Conservation (phyloP, 441 rosid species). For the Melastoma candidum region DNA sequence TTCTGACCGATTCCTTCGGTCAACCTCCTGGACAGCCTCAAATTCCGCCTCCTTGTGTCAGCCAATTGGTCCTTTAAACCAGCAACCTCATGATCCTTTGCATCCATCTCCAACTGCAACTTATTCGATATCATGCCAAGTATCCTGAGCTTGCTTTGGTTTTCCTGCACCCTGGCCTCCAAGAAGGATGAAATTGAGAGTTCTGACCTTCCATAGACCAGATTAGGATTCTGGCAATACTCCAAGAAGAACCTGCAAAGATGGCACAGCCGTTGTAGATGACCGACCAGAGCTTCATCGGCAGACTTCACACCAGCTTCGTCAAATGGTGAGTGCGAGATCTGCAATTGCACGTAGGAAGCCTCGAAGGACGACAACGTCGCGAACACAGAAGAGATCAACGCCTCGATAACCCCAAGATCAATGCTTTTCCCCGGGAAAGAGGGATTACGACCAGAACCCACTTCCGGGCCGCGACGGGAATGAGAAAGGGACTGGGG, state of each 20-base stretch:
- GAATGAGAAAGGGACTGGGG: not conserved
- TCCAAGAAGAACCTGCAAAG: constrained; percentile 47
- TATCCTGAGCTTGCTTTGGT: too few relatives aligned
- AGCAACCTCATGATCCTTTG: too few relatives aligned
- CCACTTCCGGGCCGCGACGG: constrained; percentile 4
- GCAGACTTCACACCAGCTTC: constrained; percentile 50
- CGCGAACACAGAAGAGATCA: constrained; percentile 67
- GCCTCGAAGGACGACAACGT: constrained; percentile 68
- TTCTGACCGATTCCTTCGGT: constrained; percentile 19
- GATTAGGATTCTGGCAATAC: constrained; percentile 34
- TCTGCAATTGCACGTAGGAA: constrained; percentile 74
- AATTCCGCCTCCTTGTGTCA: too few relatives aligned
- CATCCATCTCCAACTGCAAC: too few relatives aligned
- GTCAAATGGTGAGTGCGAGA: constrained; percentile 68
- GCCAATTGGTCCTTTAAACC: too few relatives aligned
- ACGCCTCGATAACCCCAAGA: constrained; percentile 23
- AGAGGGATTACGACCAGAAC: constrained; percentile 14
- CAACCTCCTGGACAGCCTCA: constrained; percentile 39
- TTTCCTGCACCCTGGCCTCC: constrained; percentile 30
- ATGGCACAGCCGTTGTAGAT: constrained; percentile 57
- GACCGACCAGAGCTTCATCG: constrained; percentile 63
- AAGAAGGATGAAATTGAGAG: constrained; percentile 50
- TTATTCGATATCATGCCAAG: too few relatives aligned
- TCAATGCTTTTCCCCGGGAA: constrained; percentile 21
- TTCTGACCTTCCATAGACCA: constrained; percentile 22